Percentiles rank a stretch among this genome's conserved stretches.
phyloP scores from a whole-genome alignment of 768 basidiomycete species.

The Boletellus emodensis region DNA sequence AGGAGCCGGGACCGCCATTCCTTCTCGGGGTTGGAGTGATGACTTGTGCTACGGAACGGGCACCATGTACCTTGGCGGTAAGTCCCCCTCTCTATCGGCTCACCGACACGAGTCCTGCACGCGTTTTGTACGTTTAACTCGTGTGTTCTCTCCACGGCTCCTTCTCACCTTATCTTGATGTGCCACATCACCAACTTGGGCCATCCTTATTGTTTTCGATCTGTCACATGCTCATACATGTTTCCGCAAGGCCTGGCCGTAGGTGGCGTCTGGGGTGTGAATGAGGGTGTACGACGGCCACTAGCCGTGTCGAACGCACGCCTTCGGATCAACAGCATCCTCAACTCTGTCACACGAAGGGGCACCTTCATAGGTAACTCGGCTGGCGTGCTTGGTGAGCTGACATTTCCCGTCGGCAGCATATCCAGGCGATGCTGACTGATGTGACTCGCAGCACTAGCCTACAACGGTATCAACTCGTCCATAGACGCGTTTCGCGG shows the following conservation, averaged over 20 bases:
- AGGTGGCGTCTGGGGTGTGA: conserved; percentile 94
- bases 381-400: conserved; percentile 93
- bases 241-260: conserved; percentile 80
- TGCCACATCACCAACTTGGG: conserved; percentile 52
- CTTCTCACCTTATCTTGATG: conserved; percentile 68
- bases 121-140: conserved; percentile 43
- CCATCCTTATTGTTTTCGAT: conserved; percentile 72
- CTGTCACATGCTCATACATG: conserved; percentile 72
- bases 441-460: conserved; percentile 62
- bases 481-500: conserved; percentile 86
- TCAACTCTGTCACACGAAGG: conserved; percentile 95
- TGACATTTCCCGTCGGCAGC: conserved; percentile 31
- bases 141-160: conserved; percentile 44
- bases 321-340: conserved; percentile 92
- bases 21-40: conserved; percentile 97
- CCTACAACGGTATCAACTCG: conserved; percentile 96
- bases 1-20: conserved; percentile 86
- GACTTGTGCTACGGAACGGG: conserved; percentile 99
- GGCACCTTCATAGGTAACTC: conserved; percentile 99
- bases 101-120: conserved; percentile 41
- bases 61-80: conserved; percentile 96
- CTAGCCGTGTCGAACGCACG: conserved; percentile 81
- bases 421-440: conserved; percentile 32
- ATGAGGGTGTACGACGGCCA: conserved; percentile 87
- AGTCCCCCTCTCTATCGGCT: conserved; percentile 63